A percentile compares a stretch with the other conserved stretches of the same genome.
Conservation (phyloP, 176 grass and related monocot species). For the Neostapfia colusana region DNA sequence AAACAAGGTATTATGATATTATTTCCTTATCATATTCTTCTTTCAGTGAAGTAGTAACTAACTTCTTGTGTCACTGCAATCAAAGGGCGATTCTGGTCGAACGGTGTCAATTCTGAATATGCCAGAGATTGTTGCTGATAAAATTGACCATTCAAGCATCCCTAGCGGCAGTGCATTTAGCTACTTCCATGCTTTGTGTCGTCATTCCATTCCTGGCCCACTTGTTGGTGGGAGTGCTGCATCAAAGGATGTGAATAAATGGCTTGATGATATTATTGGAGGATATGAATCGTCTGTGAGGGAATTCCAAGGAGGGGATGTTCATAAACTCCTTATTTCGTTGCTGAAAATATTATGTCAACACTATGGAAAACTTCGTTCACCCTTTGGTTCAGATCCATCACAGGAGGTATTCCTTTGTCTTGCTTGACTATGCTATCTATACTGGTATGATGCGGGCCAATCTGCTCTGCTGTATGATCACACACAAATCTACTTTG, state of each 20-base stretch:
- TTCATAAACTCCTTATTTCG: conserved; percentile 67
- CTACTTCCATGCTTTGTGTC: conserved; percentile 73
- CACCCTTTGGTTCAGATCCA: conserved; percentile 87
- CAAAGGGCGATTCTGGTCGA: conserved; percentile 46
- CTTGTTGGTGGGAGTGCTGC: conserved; percentile 82
- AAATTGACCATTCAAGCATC: conserved; percentile 50
- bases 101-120: conserved; percentile 67
- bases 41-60: conserved; percentile 32
- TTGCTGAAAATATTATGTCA: conserved; percentile 85
- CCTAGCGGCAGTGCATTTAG: conserved; percentile 40
- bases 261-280: conserved; percentile 76
- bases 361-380: conserved; percentile 94
- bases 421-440: conserved; percentile 20
- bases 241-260: conserved; percentile 88
- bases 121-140: conserved; percentile 64
- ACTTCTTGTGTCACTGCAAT: conserved; percentile 41
- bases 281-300: conserved; percentile 51
- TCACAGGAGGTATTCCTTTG: conserved; percentile 61
- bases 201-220: conserved; percentile 74
- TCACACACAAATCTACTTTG: conserved; percentile 3
- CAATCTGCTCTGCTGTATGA: not conserved
- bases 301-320: conserved; percentile 67
- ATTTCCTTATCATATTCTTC: conserved; percentile 30
- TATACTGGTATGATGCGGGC: not conserved
- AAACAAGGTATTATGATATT: conserved; percentile 54